These are phyloP conservation scores for Agapanthus africanus DNA, from an alignment of 106 monocot species.

Conservation along the genomic window DNA sequence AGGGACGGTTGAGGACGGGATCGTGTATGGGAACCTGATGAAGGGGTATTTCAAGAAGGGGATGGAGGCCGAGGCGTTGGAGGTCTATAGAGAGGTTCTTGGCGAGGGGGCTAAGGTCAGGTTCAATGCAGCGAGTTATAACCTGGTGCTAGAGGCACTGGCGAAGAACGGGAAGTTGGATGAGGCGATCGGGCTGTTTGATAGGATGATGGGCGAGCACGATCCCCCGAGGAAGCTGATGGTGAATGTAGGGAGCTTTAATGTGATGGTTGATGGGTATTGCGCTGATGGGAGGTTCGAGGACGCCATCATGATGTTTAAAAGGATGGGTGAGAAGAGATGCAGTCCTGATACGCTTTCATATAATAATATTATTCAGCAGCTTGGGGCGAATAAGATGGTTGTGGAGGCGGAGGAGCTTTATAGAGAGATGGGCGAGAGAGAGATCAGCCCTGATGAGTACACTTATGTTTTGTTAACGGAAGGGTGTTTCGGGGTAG, in stretches of 20 bases:
- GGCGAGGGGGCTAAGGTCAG: conserved; percentile 49
- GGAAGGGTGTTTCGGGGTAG: conserved; percentile 56
- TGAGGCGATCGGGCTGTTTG: conserved; percentile 48
- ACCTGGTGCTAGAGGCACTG: conserved; percentile 72
- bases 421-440: conserved; percentile 64
- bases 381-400: conserved; percentile 42
- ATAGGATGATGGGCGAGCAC: conserved; percentile 64
- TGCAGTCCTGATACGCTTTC: conserved; percentile 59
- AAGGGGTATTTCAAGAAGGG: conserved; percentile 73
- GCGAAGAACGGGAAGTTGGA: conserved; percentile 55
- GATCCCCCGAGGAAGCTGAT: conserved; percentile 51
- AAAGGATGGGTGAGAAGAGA: conserved; percentile 61
- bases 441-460: conserved; percentile 59
- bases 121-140: conserved; percentile 72
- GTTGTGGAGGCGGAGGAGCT: conserved; percentile 46
- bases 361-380: conserved; percentile 81
- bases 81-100: conserved; percentile 38
- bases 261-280: conserved; percentile 80
- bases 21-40: conserved; percentile 79
- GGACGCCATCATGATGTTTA: conserved; percentile 60
- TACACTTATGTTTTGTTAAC: conserved; percentile 69
- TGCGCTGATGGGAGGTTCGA: conserved; percentile 47
- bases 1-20: conserved; percentile 37
- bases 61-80: conserved; percentile 65
- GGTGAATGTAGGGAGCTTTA: conserved; percentile 77